Evolutionary conservation across 192 early-diverging fungal species (phyloP).

Genomic region (Jimgerdemannia flammicorona): DNA sequence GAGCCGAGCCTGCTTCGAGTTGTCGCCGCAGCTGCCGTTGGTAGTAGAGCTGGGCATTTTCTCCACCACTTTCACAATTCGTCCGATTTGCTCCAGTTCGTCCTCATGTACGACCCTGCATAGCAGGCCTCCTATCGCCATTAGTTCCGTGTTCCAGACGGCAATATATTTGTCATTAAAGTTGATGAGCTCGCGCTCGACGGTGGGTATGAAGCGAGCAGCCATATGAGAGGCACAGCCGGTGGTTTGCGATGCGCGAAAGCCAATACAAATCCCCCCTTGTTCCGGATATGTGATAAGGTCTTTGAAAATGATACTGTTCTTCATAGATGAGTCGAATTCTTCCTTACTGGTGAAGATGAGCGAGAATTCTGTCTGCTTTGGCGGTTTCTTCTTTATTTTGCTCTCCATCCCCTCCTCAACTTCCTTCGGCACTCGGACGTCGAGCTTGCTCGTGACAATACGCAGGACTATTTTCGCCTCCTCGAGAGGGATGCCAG

Average conservation of each 20-base stretch:
- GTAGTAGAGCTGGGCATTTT: too few relatives aligned
- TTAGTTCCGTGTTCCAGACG: conserved; percentile 78
- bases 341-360: conserved; percentile 77
- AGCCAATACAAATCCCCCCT: conserved; percentile 83
- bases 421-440: conserved; percentile 32
- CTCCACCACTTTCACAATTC: conserved; percentile 28
- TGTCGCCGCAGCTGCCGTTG: too few relatives aligned
- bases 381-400: conserved; percentile 84
- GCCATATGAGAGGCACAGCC: conserved; percentile 77
- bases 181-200: conserved; percentile 86
- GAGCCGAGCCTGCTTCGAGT: conserved; percentile 53
- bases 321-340: conserved; percentile 60
- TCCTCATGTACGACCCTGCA: conserved; percentile 74
- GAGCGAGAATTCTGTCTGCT: conserved; percentile 61
- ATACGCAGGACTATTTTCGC: conserved; percentile 18
- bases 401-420: conserved; percentile 76
- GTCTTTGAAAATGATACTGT: conserved; percentile 63
- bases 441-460: conserved; percentile 3
- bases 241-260: conserved; percentile 88
- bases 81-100: conserved; percentile 58
- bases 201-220: conserved; percentile 85
- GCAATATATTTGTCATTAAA: conserved; percentile 79
- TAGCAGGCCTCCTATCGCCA: conserved; percentile 68
- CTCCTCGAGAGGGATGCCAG: too few relatives aligned
- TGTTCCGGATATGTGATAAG: too few relatives aligned